A percentile compares a stretch with the other conserved stretches of the same genome.
phyloP scores from a whole-genome alignment of 768 basidiomycete species.

The Mycena filopes region DNA sequence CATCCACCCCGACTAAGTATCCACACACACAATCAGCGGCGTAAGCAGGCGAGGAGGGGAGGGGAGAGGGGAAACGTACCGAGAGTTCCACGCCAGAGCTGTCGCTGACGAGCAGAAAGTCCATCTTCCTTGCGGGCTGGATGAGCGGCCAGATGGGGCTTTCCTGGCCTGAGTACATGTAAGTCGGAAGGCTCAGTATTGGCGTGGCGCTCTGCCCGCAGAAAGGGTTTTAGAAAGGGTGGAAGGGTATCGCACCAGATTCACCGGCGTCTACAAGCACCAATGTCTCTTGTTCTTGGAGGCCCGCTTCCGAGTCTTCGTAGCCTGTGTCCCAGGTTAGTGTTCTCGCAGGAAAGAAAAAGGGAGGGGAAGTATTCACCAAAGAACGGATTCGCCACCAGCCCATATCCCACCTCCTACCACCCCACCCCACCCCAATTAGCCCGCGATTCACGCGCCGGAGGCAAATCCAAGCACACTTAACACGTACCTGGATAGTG shows the following conservation, averaged over 20 bases:
- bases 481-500: slow-evolving; percentile 19
- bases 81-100: slow-evolving; percentile 12
- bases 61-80: slow-evolving; percentile 8
- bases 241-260: slow-evolving; percentile 20
- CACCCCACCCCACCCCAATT: not conserved
- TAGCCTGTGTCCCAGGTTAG: slow-evolving; percentile 14
- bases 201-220: no score
- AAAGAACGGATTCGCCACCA: slow-evolving; percentile 19
- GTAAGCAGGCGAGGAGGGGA: not conserved
- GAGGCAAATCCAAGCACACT: no score
- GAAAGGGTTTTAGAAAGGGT: no score
- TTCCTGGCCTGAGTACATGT: slow-evolving; percentile 11
- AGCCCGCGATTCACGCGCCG: not conserved
- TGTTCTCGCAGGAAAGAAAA: not conserved
- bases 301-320: slow-evolving; percentile 9
- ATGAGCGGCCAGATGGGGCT: slow-evolving; percentile 19
- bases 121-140: slow-evolving; percentile 19
- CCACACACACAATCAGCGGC: slow-evolving; percentile 5
- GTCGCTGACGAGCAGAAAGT: slow-evolving; percentile 19
- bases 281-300: slow-evolving; percentile 17
- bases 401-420: slow-evolving; percentile 19
- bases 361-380: slow-evolving; percentile 16
- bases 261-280: slow-evolving; percentile 16
- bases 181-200: no score
- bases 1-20: slow-evolving; percentile 21